Evolutionary conservation across 768 basidiomycete genomes (phyloP).

Genomic region (Leccinum longicurvipes): DNA sequence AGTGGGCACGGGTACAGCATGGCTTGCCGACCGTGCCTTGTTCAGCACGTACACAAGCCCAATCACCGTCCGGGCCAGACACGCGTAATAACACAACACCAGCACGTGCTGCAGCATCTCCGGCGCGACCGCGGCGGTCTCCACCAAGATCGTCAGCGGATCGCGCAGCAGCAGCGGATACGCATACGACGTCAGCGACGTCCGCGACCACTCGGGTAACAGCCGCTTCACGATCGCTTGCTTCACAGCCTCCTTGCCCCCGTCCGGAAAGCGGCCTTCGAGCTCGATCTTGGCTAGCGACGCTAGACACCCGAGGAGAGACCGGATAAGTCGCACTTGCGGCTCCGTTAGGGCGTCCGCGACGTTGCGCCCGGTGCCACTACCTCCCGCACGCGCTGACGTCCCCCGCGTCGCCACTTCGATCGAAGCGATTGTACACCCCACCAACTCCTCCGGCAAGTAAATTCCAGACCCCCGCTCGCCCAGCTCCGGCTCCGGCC

Average conservation of each 20-base stretch:
- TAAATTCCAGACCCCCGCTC: slow-evolving; percentile 86
- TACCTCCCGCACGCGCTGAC: slow-evolving; percentile 37
- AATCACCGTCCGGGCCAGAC: slow-evolving; percentile 81
- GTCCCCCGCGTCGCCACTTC: slow-evolving; percentile 80
- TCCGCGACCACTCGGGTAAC: slow-evolving; percentile 88
- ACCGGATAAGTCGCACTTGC: slow-evolving; percentile 72
- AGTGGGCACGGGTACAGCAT: slow-evolving; percentile 36
- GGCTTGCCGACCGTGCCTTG: slow-evolving; percentile 58
- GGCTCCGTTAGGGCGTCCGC: slow-evolving; percentile 69
- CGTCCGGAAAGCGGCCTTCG: slow-evolving; percentile 59
- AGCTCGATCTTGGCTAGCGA: slow-evolving; percentile 67
- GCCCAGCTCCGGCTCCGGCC: slow-evolving; percentile 64
- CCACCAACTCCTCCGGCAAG: slow-evolving; percentile 86
- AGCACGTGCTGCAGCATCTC: slow-evolving; percentile 87
- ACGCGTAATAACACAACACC: slow-evolving; percentile 87
- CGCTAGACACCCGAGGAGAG: slow-evolving; percentile 66
- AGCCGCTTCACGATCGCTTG: slow-evolving; percentile 88
- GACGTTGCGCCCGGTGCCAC: slow-evolving; percentile 42
- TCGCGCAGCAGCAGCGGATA: slow-evolving; percentile 86
- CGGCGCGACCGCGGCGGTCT: slow-evolving; percentile 86
- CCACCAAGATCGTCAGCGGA: slow-evolving; percentile 85
- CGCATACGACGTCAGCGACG: slow-evolving; percentile 77
- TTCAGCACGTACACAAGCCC: slow-evolving; percentile 80
- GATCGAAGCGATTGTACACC: slow-evolving; percentile 79
- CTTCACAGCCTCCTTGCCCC: slow-evolving; percentile 71